A percentile compares a stretch with the other conserved stretches of the same genome.
These are phyloP conservation scores for Cyclotella atomus DNA, from an alignment of 108 stramenopile genomes.

Conservation along the genomic window DNA sequence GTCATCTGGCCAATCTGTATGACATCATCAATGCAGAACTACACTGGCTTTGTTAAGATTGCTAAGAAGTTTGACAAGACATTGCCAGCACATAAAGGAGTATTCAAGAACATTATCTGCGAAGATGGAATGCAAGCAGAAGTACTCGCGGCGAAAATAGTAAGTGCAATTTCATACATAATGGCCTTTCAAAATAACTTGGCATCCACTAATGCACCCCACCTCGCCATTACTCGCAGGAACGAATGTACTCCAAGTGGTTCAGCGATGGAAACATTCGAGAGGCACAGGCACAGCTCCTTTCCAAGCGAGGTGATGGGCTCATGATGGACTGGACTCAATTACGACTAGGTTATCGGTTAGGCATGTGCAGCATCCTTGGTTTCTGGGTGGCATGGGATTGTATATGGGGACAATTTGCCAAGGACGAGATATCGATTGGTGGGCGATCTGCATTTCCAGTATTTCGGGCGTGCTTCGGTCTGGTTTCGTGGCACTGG, in stretches of 20 bases:
- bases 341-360: conserved; percentile 84
- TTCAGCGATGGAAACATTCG: conserved; percentile 86
- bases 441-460: conserved; percentile 88
- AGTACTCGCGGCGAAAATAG: conserved; percentile 42
- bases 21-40: conserved; percentile 65
- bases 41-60: conserved; percentile 93
- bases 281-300: conserved; percentile 88
- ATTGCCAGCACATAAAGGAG: conserved; percentile 63
- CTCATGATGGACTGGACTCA: conserved; percentile 93
- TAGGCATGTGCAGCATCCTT: conserved; percentile 92
- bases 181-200: neutral
- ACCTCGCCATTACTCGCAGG: conserved; percentile 20
- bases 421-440: conserved; percentile 69
- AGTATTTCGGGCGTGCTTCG: conserved; percentile 91
- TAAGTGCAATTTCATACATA: neutral
- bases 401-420: conserved; percentile 83
- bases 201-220: neutral
- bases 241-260: conserved; percentile 78
- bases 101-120: conserved; percentile 66
- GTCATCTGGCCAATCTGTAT: no score
- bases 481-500: conserved; percentile 90
- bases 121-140: conserved; percentile 75
- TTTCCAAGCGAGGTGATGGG: conserved; percentile 90
- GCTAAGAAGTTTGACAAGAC: conserved; percentile 93
- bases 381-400: conserved; percentile 95